phyloP scores from a whole-genome alignment of 2,329 filamentous ascomycete genomes.

The Xylaria sp. region DNA sequence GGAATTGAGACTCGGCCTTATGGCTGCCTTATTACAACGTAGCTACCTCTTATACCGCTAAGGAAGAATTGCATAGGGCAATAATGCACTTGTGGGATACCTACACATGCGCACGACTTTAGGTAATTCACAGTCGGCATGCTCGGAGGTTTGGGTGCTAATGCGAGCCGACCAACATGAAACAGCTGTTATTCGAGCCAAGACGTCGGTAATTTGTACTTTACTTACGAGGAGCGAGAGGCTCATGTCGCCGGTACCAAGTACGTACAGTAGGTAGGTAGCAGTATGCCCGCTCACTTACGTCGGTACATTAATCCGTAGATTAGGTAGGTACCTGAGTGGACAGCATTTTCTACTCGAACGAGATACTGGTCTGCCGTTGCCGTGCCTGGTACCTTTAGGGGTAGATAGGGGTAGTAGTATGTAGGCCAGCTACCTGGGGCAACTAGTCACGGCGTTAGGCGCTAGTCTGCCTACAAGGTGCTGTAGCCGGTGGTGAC shows the following conservation, averaged over 20 bases:
- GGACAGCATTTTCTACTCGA: too few species aligned
- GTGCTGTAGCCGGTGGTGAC: not conserved
- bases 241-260: too few species aligned
- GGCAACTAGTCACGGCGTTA: not conserved
- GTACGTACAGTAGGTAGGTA: too few species aligned
- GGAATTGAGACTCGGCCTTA: not conserved
- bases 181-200: not conserved
- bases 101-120: not conserved
- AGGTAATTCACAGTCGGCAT: not conserved
- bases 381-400: not conserved
- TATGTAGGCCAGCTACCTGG: not conserved
- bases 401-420: not conserved
- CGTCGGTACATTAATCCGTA: too few species aligned
- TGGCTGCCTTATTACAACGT: not conserved
- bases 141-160: not conserved
- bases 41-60: not conserved
- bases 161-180: not conserved
- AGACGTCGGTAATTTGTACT: not conserved
- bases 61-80: not conserved
- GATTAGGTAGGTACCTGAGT: too few species aligned
- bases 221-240: not conserved
- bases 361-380: too few species aligned
- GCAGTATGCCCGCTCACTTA: too few species aligned
- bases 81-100: not conserved
- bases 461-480: not conserved